Conservation (phyloP, 2,329 filamentous ascomycete species). For the Drechslerella stenobrocha region DNA sequence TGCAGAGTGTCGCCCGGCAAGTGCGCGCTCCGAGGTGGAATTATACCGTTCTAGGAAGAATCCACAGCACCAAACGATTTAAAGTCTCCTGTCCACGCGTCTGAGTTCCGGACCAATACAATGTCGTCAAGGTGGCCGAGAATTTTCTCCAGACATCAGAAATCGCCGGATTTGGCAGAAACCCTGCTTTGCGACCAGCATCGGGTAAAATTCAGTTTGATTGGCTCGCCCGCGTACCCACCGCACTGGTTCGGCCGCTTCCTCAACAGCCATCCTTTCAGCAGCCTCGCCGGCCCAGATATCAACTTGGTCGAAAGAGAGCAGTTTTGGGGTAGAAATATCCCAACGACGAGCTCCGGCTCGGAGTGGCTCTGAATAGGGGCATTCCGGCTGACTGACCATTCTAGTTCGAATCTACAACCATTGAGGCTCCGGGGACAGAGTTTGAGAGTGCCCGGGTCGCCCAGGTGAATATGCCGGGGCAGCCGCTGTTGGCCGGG, state of each 20-base stretch:
- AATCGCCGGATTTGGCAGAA: constrained; percentile 43
- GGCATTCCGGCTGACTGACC: too few species aligned
- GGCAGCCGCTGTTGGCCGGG: too few species aligned
- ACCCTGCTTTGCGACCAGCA: constrained; percentile 4
- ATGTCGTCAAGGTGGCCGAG: neutral
- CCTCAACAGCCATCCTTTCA: neutral
- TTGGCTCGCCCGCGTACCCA: constrained; percentile 39
- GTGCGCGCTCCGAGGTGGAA: too few species aligned
- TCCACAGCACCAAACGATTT: too few species aligned
- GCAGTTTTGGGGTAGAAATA: too few species aligned
- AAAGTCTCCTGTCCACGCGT: neutral
- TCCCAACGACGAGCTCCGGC: neutral
- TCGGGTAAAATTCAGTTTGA: constrained; percentile 31
- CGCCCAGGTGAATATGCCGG: too few species aligned
- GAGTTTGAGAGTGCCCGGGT: too few species aligned
- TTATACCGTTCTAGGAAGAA: too few species aligned
- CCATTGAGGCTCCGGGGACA: too few species aligned
- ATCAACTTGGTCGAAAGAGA: too few species aligned
- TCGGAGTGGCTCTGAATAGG: too few species aligned
- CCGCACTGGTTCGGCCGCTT: constrained; percentile 39
- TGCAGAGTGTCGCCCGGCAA: too few species aligned
- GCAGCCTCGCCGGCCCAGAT: neutral
- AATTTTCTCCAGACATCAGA: neutral
- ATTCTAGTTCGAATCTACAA: neutral
- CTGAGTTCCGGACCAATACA: neutral